Conservation (phyloP, 1,284 basidiomycete genomes). For the Lignosus rhinocerotis region DNA sequence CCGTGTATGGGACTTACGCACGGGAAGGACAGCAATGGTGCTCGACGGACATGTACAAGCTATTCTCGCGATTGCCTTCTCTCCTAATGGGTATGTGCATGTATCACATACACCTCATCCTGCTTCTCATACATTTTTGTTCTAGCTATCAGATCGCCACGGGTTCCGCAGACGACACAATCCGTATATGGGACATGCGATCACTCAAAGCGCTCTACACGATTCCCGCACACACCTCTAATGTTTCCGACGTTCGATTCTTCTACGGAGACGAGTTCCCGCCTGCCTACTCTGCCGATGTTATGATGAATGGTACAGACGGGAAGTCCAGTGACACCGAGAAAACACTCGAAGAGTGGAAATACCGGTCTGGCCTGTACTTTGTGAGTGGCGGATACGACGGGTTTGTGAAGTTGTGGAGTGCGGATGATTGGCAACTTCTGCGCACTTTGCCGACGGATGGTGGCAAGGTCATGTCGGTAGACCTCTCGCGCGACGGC, state of each 20-base stretch:
- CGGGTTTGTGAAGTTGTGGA: conserved; percentile 94
- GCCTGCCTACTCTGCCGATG: conserved; percentile 40
- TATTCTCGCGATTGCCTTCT: conserved; percentile 90
- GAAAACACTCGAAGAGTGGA: conserved; percentile 55
- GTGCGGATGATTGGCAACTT: conserved; percentile 97
- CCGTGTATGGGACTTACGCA: conserved; percentile 95
- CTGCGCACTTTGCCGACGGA: conserved; percentile 89
- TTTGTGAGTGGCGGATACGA: conserved; percentile 95
- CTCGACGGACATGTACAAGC: conserved; percentile 96
- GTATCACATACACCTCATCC: no score
- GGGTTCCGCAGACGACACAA: conserved; percentile 95
- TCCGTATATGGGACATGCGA: conserved; percentile 98
- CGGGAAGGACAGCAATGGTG: conserved; percentile 96
- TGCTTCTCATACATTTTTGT: not conserved
- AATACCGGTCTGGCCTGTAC: conserved; percentile 85
- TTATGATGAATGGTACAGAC: conserved; percentile 38
- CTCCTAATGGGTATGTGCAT: conserved; percentile 83
- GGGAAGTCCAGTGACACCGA: conserved; percentile 17
- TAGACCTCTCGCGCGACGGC: conserved; percentile 85
- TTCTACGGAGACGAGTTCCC: conserved; percentile 62
- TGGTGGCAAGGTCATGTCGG: conserved; percentile 97
- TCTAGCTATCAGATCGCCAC: conserved; percentile 93
- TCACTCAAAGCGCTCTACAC: conserved; percentile 91
- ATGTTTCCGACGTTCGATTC: conserved; percentile 94
- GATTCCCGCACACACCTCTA: conserved; percentile 94